A percentile compares a stretch with the other conserved stretches of the same genome.
These are phyloP conservation scores for Chalciporus piperatoides DNA, from an alignment of 1,284 basidiomycete genomes.

Conservation along the genomic window DNA sequence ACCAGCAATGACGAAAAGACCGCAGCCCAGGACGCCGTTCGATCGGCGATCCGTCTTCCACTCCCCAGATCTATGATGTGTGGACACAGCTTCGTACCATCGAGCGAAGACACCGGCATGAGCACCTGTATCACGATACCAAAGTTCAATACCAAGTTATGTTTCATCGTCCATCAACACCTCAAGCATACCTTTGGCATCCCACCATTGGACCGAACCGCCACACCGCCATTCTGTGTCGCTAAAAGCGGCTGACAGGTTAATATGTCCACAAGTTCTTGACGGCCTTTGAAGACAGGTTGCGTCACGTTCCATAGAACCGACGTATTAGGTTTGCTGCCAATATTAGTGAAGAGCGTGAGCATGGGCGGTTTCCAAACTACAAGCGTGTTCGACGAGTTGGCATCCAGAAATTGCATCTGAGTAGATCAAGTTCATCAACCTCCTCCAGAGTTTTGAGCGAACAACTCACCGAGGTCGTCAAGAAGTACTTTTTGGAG, in stretches of 20 bases:
- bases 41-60: not conserved
- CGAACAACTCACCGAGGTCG: slow-evolving; percentile 41
- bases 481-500: slow-evolving; percentile 47
- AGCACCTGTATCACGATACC: slow-evolving; percentile 21
- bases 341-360: slow-evolving; percentile 63
- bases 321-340: slow-evolving; percentile 35
- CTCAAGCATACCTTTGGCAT: slow-evolving; percentile 39
- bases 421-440: slow-evolving; percentile 23
- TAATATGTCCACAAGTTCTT: slow-evolving; percentile 60
- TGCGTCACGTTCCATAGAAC: slow-evolving; percentile 47
- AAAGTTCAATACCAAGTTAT: not conserved
- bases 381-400: slow-evolving; percentile 46
- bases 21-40: slow-evolving; percentile 10
- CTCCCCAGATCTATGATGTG: slow-evolving; percentile 13
- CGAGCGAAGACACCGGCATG: slow-evolving; percentile 18
- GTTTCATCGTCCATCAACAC: not conserved
- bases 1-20: slow-evolving; percentile 5
- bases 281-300: slow-evolving; percentile 43
- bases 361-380: slow-evolving; percentile 66
- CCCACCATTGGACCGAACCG: slow-evolving; percentile 34
- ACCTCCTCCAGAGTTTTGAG: not conserved
- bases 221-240: slow-evolving; percentile 44
- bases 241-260: slow-evolving; percentile 49
- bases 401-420: slow-evolving; percentile 45
- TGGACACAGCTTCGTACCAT: slow-evolving; percentile 18